These are phyloP conservation scores for Biscogniauxia marginata DNA, from an alignment of 2,329 filamentous ascomycete genomes.

Conservation along the genomic window DNA sequence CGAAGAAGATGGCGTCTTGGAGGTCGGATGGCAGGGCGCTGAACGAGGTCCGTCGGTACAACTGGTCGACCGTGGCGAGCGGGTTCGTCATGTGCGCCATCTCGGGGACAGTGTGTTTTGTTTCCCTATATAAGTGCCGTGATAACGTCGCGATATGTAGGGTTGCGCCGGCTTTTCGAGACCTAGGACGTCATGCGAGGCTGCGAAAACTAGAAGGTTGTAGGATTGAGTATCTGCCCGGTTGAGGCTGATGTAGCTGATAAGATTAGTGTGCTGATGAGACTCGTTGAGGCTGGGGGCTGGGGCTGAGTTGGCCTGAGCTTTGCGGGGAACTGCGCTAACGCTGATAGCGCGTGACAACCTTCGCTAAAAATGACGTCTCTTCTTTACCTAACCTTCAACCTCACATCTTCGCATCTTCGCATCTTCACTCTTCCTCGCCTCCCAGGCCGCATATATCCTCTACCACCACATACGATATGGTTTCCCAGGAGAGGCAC, in stretches of 20 bases:
- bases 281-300: too few relatives aligned
- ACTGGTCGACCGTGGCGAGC: conserved; percentile 69
- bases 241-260: too few relatives aligned
- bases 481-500: neutral
- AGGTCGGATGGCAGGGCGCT: conserved; percentile 64
- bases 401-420: neutral
- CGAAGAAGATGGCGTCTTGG: conserved; percentile 69
- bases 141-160: too few relatives aligned
- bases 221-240: too few relatives aligned
- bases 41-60: conserved; percentile 56
- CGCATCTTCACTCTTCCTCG: neutral
- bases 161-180: too few relatives aligned
- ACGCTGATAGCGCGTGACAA: too few relatives aligned
- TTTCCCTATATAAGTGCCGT: neutral
- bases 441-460: neutral
- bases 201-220: neutral
- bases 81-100: conserved; percentile 69
- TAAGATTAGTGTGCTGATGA: too few relatives aligned
- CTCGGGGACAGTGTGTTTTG: neutral
- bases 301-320: neutral
- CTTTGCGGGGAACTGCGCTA: neutral
- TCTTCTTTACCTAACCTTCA: neutral
- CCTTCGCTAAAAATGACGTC: neutral
- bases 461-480: too few relatives aligned
- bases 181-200: too few relatives aligned